phyloP scores from a whole-genome alignment of 2,329 filamentous ascomycete genomes.

The Colletotrichum sp. region DNA sequence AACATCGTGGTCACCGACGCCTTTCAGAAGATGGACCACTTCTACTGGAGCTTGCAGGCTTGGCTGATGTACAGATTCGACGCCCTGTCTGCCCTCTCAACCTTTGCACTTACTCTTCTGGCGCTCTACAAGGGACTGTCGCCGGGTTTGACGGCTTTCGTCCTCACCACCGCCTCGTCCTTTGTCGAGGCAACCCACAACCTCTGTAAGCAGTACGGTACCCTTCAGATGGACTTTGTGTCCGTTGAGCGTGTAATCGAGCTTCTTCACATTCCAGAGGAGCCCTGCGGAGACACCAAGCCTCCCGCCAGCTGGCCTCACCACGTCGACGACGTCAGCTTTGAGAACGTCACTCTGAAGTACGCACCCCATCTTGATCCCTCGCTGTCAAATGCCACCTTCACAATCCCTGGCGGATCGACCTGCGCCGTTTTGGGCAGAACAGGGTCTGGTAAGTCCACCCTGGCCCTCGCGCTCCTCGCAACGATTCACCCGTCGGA shows the following conservation, averaged over 20 bases:
- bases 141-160: constrained; percentile 82
- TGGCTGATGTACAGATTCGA: constrained; percentile 88
- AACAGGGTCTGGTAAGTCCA: constrained; percentile 88
- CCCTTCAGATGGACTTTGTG: constrained; percentile 90
- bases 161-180: constrained; percentile 73
- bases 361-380: constrained; percentile 82
- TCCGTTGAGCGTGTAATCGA: constrained; percentile 88
- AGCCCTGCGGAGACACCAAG: constrained; percentile 68
- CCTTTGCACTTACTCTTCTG: constrained; percentile 74
- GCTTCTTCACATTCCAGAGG: constrained; percentile 79
- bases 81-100: constrained; percentile 72
- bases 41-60: constrained; percentile 88
- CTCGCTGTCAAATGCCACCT: constrained; percentile 70
- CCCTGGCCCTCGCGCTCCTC: constrained; percentile 65
- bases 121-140: constrained; percentile 78
- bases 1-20: constrained; percentile 84
- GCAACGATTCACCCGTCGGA: constrained; percentile 57
- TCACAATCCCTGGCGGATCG: constrained; percentile 72
- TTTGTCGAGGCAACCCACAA: constrained; percentile 75
- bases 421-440: constrained; percentile 77
- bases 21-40: constrained; percentile 95
- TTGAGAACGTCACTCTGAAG: constrained; percentile 77
- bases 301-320: constrained; percentile 82
- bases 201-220: constrained; percentile 81
- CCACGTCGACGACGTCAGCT: constrained; percentile 73